Evolutionary conservation across 257 asterid genomes (phyloP).

Genomic region (Primulina huaijiensis): DNA sequence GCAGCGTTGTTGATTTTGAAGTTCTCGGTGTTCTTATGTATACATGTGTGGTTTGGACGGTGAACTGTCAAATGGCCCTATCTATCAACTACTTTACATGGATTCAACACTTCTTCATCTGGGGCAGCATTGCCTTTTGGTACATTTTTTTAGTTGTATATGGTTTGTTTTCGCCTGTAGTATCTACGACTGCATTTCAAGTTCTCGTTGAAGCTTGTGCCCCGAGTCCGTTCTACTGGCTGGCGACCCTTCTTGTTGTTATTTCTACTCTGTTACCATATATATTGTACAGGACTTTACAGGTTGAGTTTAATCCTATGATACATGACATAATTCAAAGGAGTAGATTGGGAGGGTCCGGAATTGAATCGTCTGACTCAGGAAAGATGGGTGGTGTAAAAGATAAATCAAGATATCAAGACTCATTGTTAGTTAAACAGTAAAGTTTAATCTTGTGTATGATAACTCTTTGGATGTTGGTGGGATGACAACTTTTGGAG

Average conservation of each 20-base stretch:
- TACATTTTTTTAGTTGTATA: conserved; percentile 59
- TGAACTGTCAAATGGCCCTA: conserved; percentile 89
- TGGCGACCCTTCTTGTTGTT: conserved; percentile 54
- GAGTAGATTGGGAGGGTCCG: conserved; percentile 30
- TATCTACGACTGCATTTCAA: conserved; percentile 64
- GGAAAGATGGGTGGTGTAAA: conserved; percentile 18
- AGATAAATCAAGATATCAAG: conserved; percentile 32
- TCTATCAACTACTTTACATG: conserved; percentile 91
- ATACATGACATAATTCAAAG: conserved; percentile 65
- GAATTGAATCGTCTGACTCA: conserved; percentile 18
- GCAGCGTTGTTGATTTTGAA: conserved; percentile 64
- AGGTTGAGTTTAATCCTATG: conserved; percentile 68
- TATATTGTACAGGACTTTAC: conserved; percentile 58
- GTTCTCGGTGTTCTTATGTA: conserved; percentile 82
- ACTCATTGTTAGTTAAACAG: conserved; percentile 34
- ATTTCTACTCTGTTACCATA: conserved; percentile 64
- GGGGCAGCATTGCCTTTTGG: conserved; percentile 92
- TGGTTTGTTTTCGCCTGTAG: conserved; percentile 54
- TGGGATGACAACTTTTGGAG: neutral
- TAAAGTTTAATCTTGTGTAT: conserved; percentile 6
- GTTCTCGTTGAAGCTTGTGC: conserved; percentile 81
- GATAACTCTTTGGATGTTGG: neutral
- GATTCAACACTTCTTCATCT: conserved; percentile 90
- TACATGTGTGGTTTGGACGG: conserved; percentile 85
- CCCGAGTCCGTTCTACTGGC: conserved; percentile 79